Conservation (phyloP, 345 rosid species). For the Conringia planisiliqua region DNA sequence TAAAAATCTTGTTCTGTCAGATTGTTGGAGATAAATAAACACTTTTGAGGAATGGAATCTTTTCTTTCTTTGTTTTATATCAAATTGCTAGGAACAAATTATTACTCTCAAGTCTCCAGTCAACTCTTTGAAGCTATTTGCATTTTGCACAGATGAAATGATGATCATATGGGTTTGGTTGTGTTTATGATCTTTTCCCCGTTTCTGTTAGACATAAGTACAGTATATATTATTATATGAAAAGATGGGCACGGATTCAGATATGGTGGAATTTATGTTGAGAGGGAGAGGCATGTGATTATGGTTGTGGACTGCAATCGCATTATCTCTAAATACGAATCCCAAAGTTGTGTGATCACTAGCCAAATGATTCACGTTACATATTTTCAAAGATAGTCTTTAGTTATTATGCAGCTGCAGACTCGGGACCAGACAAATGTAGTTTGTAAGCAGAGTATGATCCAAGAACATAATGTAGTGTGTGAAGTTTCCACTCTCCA, state of each 20-base stretch:
- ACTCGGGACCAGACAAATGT: not conserved
- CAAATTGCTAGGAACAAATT: not conserved
- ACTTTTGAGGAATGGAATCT: not conserved
- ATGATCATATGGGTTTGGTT: not conserved
- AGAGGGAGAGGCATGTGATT: not conserved
- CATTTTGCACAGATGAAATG: slow-evolving; percentile 5
- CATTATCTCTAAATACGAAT: not conserved
- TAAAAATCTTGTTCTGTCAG: slow-evolving; percentile 15
- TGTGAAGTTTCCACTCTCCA: not conserved
- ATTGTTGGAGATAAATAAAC: slow-evolving; percentile 8
- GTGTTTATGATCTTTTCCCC: not conserved
- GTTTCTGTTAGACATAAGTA: not conserved
- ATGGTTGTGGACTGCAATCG: not conserved
- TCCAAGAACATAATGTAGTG: not conserved
- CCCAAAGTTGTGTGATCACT: not conserved
- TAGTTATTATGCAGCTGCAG: not conserved
- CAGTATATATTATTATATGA: no score
- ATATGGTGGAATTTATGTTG: not conserved
- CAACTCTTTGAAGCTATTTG: not conserved
- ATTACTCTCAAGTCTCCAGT: not conserved
- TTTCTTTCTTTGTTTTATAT: not conserved
- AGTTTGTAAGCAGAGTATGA: not conserved
- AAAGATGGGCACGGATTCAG: not conserved
- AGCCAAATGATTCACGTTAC: not conserved
- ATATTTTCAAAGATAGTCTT: not conserved